Conservation (phyloP, 352 stramenopile genomes). For the Phytophthora ramorum region DNA sequence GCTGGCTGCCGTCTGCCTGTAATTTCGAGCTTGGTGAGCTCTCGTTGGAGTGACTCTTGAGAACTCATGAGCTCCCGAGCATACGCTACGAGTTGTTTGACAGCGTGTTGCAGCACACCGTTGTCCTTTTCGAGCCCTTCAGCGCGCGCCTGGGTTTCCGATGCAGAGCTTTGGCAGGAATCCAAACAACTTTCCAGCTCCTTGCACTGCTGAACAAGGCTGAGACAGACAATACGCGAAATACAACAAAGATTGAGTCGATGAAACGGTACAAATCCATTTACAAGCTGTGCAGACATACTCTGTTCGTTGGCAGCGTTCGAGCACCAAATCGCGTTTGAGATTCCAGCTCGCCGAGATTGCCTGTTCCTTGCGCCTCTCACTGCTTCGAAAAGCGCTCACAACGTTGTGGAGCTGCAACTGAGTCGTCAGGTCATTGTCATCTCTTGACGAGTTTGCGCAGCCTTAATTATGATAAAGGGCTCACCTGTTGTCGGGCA, state of each 20-base stretch:
- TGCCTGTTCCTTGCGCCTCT: constrained; percentile 48
- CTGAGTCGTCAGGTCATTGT: too few relatives aligned
- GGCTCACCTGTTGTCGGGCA: constrained; percentile 47
- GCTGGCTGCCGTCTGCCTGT: constrained; percentile 38
- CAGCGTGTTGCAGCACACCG: constrained; percentile 48
- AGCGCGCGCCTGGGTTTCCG: constrained; percentile 42
- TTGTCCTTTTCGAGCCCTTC: constrained; percentile 60
- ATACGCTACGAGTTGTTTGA: constrained; percentile 63
- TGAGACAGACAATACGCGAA: constrained; percentile 12
- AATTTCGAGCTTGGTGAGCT: constrained; percentile 65
- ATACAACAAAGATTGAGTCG: background rate
- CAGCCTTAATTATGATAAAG: background rate
- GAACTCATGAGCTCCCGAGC: constrained; percentile 53
- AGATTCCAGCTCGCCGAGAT: constrained; percentile 41
- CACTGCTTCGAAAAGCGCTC: constrained; percentile 42
- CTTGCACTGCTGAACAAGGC: constrained; percentile 56
- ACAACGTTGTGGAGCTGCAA: constrained; percentile 44
- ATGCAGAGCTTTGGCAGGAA: constrained; percentile 43
- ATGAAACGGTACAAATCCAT: background rate
- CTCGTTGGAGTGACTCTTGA: constrained; percentile 51
- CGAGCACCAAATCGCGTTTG: constrained; percentile 62
- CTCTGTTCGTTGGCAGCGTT: constrained; percentile 65
- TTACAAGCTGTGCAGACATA: constrained; percentile 24
- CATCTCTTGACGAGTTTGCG: background rate
- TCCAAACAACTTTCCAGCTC: constrained; percentile 62